Percentiles rank a stretch among this genome's conserved stretches.
phyloP scores from a whole-genome alignment of 192 early-diverging fungal genomes.

The Entophlyctis luteolus region DNA sequence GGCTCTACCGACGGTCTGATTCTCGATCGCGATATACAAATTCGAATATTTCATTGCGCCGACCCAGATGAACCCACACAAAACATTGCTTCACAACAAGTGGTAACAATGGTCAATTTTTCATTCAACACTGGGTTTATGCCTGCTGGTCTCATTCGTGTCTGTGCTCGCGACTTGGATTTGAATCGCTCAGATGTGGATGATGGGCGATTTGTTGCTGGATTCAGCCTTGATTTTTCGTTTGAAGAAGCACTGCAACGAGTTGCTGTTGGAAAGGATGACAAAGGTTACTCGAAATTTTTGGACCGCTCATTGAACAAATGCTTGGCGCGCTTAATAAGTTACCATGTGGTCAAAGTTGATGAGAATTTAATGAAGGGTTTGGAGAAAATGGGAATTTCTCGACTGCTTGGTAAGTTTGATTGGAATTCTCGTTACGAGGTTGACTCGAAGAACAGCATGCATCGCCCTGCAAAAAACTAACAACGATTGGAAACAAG shows the following conservation, averaged over 20 bases:
- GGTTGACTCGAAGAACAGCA: conserved; percentile 15
- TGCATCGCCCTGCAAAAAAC: conserved; percentile 42
- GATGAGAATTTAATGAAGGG: conserved; percentile 33
- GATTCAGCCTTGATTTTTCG: conserved; percentile 48
- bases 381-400: conserved; percentile 38
- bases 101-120: conserved; percentile 51
- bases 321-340: conserved; percentile 42
- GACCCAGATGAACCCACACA: conserved; percentile 26
- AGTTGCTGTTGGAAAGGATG: conserved; percentile 5
- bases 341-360: conserved; percentile 40
- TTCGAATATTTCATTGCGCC: conserved; percentile 43
- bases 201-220: conserved; percentile 34
- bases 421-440: neutral
- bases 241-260: conserved; percentile 29
- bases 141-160: conserved; percentile 52
- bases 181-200: conserved; percentile 37
- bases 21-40: conserved; percentile 45
- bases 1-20: conserved; percentile 7
- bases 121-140: conserved; percentile 64
- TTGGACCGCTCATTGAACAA: conserved; percentile 35
- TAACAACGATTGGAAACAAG: conserved; percentile 43
- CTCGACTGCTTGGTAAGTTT: conserved; percentile 35
- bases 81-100: conserved; percentile 27
- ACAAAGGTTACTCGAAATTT: conserved; percentile 27
- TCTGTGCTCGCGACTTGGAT: conserved; percentile 48